Evolutionary conservation across 2,329 filamentous ascomycete genomes (phyloP).

Genomic region (Aspergillus sp.): DNA sequence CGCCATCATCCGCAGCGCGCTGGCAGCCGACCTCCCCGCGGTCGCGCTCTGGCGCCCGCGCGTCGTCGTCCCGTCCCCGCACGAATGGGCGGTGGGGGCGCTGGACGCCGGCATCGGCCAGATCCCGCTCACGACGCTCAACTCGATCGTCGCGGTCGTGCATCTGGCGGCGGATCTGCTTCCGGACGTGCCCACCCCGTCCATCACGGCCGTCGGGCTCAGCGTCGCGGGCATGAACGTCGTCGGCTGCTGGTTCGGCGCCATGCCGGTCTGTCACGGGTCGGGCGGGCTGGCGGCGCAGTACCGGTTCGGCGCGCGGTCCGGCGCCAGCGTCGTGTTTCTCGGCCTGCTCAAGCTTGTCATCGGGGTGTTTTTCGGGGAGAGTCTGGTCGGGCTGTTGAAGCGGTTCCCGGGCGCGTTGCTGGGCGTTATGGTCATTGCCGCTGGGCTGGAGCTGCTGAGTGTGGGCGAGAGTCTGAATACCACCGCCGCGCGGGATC

Average conservation of each 20-base stretch:
- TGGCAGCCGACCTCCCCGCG: conserved; percentile 45
- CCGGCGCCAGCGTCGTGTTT: conserved; percentile 77
- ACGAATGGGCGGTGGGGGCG: conserved; percentile 54
- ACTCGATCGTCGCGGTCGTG: conserved; percentile 85
- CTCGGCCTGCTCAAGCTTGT: conserved; percentile 74
- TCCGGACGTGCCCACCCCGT: conserved; percentile 65
- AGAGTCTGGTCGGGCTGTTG: conserved; percentile 70
- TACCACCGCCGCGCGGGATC: conserved; percentile 63
- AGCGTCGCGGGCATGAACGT: conserved; percentile 85
- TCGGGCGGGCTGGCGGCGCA: conserved; percentile 89
- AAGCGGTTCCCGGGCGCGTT: conserved; percentile 71
- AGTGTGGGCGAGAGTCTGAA: conserved; percentile 84
- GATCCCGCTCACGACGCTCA: conserved; percentile 85
- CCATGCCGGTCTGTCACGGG: conserved; percentile 94
- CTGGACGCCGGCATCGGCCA: conserved; percentile 76
- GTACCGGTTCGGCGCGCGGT: conserved; percentile 86
- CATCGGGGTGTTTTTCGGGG: conserved; percentile 73
- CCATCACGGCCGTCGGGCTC: conserved; percentile 73
- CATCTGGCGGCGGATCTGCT: conserved; percentile 77
- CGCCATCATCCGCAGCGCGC: conserved; percentile 49
- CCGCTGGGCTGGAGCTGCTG: conserved; percentile 81
- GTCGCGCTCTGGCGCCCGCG: conserved; percentile 62
- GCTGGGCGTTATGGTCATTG: conserved; percentile 84
- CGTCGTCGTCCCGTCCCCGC: conserved; percentile 45
- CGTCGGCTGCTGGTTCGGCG: conserved; percentile 82